A percentile compares a stretch with the other conserved stretches of the same genome.
These are phyloP conservation scores for Globisporangium orthogonon DNA, from an alignment of 352 stramenopile genomes.

Conservation along the genomic window DNA sequence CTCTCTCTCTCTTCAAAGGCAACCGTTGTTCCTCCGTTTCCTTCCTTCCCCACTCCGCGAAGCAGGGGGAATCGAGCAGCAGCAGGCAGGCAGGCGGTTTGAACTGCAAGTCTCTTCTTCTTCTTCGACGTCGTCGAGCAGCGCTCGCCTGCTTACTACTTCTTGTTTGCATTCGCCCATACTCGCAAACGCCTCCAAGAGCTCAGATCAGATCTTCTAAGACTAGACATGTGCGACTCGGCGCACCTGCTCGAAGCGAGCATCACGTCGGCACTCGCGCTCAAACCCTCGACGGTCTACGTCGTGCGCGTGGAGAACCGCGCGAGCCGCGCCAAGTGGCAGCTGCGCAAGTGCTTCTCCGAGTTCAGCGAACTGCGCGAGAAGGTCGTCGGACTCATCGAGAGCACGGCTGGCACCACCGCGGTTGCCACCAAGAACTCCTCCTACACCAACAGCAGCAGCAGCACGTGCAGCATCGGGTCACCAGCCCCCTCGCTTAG, in stretches of 20 bases:
- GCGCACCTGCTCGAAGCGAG: slow-evolving; percentile 42
- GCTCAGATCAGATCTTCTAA: background rate
- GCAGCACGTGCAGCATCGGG: background rate
- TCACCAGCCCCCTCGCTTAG: background rate
- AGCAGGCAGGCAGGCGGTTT: too few relatives aligned
- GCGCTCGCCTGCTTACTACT: too few relatives aligned
- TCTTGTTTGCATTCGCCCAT: background rate
- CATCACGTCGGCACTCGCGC: slow-evolving; percentile 59
- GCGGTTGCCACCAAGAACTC: background rate
- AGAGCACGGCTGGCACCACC: slow-evolving; percentile 22
- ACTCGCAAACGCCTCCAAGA: background rate
- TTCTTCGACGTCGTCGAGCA: too few relatives aligned
- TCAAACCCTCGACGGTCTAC: slow-evolving; percentile 76
- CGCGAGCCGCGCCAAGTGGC: slow-evolving; percentile 37
- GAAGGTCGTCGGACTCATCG: slow-evolving; percentile 54
- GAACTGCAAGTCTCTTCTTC: too few relatives aligned
- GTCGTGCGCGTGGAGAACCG: slow-evolving; percentile 54
- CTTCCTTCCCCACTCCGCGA: too few relatives aligned
- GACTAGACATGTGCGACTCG: slow-evolving; percentile 26
- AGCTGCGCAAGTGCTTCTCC: slow-evolving; percentile 63
- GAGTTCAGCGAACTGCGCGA: slow-evolving; percentile 73
- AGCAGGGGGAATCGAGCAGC: too few relatives aligned
- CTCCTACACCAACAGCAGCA: background rate
- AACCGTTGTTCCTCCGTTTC: too few relatives aligned
- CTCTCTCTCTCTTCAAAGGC: too few relatives aligned